Evolutionary conservation across 345 rosid genomes (phyloP).

Genomic region (Dovyalis caffra): DNA sequence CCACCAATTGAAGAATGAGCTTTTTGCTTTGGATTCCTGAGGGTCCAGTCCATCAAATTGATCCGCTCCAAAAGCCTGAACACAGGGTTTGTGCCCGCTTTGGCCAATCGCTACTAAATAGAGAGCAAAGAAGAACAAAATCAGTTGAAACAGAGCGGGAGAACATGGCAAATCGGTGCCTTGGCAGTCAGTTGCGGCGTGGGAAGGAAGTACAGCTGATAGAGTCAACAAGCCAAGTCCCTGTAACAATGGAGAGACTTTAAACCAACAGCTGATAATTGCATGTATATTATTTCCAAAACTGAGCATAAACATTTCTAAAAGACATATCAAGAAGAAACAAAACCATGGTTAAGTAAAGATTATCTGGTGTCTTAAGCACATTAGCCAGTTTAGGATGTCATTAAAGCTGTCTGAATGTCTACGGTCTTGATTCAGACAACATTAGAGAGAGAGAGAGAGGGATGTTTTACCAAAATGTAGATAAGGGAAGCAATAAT

Average conservation of each 20-base stretch:
- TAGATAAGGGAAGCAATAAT: constrained; percentile 22
- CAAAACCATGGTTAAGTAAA: too few species aligned
- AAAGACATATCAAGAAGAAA: neutral
- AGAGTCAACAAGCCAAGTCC: constrained; percentile 30
- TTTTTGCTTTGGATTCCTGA: constrained; percentile 18
- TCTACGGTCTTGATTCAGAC: neutral
- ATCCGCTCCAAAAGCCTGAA: constrained; percentile 33
- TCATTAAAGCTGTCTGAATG: too few species aligned
- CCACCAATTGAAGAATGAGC: constrained; percentile 35
- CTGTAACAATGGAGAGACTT: constrained; percentile 1
- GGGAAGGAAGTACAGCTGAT: constrained; percentile 19
- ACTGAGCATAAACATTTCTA: neutral
- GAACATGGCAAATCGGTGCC: neutral
- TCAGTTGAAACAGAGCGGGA: constrained; percentile 6
- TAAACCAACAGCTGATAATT: neutral
- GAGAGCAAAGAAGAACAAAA: constrained; percentile 25
- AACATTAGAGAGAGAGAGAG: neutral
- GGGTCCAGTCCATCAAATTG: constrained; percentile 29
- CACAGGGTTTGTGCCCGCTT: constrained; percentile 33
- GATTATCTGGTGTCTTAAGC: too few species aligned
- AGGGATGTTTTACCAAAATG: constrained; percentile 10
- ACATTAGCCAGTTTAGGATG: too few species aligned
- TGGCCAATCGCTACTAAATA: constrained; percentile 23
- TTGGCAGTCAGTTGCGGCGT: constrained; percentile 4
- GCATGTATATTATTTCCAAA: neutral